Evolutionary conservation across 2,329 filamentous ascomycete genomes (phyloP).

Genomic region (Cryphonectria parasitica): DNA sequence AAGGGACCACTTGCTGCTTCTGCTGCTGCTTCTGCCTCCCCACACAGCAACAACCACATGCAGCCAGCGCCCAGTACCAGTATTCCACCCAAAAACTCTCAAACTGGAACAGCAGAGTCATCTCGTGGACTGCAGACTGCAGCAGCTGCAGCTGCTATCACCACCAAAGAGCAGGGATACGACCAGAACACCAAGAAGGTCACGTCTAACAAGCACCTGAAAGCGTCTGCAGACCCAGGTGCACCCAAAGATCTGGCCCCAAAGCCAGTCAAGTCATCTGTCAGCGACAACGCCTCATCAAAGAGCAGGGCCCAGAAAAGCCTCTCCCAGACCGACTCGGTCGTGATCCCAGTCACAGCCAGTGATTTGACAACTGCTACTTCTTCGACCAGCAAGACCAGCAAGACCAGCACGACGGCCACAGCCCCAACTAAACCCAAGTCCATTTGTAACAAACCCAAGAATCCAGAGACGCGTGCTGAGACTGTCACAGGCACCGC

Average conservation of each 20-base stretch:
- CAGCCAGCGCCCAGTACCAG: background rate
- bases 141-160: background rate
- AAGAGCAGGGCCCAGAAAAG: background rate
- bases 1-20: background rate
- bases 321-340: background rate
- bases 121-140: background rate
- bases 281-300: background rate
- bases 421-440: background rate
- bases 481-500: background rate
- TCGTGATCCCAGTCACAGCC: background rate
- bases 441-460: background rate
- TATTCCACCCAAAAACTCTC: background rate
- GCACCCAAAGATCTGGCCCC: background rate
- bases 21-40: background rate
- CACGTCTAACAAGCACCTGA: background rate
- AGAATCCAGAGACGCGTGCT: background rate
- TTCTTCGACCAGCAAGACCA: background rate
- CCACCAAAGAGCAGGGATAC: background rate
- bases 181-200: background rate
- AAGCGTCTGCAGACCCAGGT: background rate
- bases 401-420: background rate
- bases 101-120: background rate
- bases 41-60: background rate
- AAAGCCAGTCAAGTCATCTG: background rate
- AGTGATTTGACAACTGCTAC: background rate